Evolutionary conservation across 2,329 filamentous ascomycete species (phyloP).

Genomic region (Phoma herbarum): DNA sequence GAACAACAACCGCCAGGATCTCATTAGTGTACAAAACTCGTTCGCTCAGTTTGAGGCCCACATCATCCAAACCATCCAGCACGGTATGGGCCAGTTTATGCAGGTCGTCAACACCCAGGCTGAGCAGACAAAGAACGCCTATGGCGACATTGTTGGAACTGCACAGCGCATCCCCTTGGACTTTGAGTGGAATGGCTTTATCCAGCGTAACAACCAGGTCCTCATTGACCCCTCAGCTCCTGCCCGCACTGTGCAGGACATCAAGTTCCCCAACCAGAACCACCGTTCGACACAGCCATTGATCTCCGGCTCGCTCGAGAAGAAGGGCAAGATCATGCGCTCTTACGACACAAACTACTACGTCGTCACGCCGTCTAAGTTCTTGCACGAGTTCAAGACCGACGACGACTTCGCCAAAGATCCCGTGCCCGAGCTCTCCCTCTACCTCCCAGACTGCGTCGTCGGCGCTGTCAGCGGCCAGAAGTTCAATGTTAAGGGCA

Average conservation of each 20-base stretch:
- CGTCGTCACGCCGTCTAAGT: constrained; percentile 86
- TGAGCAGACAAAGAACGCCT: constrained; percentile 81
- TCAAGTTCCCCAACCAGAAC: constrained; percentile 88
- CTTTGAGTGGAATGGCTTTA: constrained; percentile 92
- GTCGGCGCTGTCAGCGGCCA: constrained; percentile 76
- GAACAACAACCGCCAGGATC: constrained; percentile 93
- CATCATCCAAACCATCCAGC: constrained; percentile 81
- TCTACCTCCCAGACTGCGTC: constrained; percentile 90
- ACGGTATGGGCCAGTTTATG: constrained; percentile 83
- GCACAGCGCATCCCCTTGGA: constrained; percentile 81
- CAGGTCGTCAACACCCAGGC: constrained; percentile 81
- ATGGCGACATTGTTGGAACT: constrained; percentile 81
- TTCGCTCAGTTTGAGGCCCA: constrained; percentile 89
- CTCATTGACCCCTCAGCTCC: constrained; percentile 81
- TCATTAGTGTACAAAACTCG: constrained; percentile 89
- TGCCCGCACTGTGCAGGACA: constrained; percentile 75
- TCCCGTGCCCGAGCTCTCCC: constrained; percentile 82
- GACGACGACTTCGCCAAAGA: constrained; percentile 78
- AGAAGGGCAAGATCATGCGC: constrained; percentile 88
- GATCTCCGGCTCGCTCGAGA: constrained; percentile 87
- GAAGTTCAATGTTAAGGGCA: constrained; percentile 96
- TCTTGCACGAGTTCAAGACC: constrained; percentile 95
- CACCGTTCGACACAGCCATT: constrained; percentile 81
- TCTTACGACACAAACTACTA: constrained; percentile 86
- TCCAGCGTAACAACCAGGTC: constrained; percentile 71